These are phyloP conservation scores for Casaregolazyma lundiana DNA, from an alignment of 1,139 yeast genomes.

Conservation along the genomic window DNA sequence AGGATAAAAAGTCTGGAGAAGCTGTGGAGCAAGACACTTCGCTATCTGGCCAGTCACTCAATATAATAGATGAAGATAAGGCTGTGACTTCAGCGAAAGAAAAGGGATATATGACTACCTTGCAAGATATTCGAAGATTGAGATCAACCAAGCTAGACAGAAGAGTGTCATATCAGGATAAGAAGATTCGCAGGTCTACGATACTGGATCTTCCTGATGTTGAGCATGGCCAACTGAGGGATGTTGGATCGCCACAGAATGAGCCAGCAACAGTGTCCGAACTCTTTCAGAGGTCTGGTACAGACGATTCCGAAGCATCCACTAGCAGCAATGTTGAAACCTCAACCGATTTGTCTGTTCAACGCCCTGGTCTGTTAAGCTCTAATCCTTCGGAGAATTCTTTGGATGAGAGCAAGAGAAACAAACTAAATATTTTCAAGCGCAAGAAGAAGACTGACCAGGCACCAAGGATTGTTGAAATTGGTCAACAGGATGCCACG, in stretches of 20 bases:
- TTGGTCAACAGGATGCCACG: conserved; percentile 36
- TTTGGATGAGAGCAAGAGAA: conserved; percentile 2
- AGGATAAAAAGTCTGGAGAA: conserved; percentile 21
- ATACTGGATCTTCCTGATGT: conserved; percentile 43
- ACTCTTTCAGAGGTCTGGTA: conserved; percentile 3
- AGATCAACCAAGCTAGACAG: conserved; percentile 72
- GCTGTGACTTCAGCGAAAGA: conserved; percentile 24
- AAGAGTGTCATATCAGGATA: conserved; percentile 52
- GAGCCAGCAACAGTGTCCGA: background rate
- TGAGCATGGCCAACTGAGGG: conserved; percentile 27
- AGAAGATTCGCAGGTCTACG: conserved; percentile 55
- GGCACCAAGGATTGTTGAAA: conserved; percentile 33
- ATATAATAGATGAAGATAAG: conserved; percentile 3
- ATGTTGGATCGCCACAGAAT: conserved; percentile 21
- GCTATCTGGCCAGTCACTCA: background rate
- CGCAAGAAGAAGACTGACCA: conserved; percentile 13
- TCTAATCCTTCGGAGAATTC: conserved; percentile 4
- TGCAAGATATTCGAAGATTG: conserved; percentile 73
- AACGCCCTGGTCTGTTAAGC: conserved; percentile 6
- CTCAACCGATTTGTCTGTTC: conserved; percentile 1
- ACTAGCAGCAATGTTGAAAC: background rate
- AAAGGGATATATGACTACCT: conserved; percentile 59
- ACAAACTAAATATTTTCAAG: conserved; percentile 5
- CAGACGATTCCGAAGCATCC: conserved; percentile 4
- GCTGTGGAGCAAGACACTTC: conserved; percentile 2